Evolutionary conservation across 768 basidiomycete species (phyloP).

Genomic region (Filobasidium floriforme): DNA sequence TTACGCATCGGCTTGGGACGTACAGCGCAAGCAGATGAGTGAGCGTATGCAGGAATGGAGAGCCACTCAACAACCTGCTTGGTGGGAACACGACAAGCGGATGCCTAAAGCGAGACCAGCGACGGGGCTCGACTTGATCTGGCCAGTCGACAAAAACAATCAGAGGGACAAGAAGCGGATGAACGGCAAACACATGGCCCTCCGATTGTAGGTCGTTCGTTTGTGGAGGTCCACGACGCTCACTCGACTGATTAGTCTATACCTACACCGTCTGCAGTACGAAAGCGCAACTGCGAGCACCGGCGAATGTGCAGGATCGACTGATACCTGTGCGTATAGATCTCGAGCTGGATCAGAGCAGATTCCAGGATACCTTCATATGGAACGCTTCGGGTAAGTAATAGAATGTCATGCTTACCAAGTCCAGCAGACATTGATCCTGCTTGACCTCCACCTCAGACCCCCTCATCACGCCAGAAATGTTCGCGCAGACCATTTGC

Average conservation of each 20-base stretch:
- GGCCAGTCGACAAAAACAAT: conserved; percentile 49
- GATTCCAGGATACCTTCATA: conserved; percentile 90
- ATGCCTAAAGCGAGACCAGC: conserved; percentile 44
- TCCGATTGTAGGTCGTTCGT: conserved; percentile 56
- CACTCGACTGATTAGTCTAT: conserved; percentile 42
- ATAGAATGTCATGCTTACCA: background rate
- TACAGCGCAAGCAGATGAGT: conserved; percentile 51
- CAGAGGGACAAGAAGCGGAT: conserved; percentile 48
- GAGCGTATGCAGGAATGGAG: conserved; percentile 51
- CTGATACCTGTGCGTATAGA: conserved; percentile 94
- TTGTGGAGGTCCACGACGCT: background rate
- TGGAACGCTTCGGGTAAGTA: conserved; percentile 90
- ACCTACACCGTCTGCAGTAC: conserved; percentile 30
- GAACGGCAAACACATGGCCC: conserved; percentile 56
- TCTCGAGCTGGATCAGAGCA: conserved; percentile 76
- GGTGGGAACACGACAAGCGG: conserved; percentile 47
- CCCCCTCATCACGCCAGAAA: conserved; percentile 76
- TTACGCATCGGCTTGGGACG: conserved; percentile 41
- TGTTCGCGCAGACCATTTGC: conserved; percentile 79
- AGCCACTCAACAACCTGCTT: conserved; percentile 52
- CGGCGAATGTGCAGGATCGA: conserved; percentile 53
- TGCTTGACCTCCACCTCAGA: conserved; percentile 50
- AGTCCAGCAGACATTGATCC: background rate
- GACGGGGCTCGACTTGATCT: conserved; percentile 52
- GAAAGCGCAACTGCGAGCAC: conserved; percentile 41